Evolutionary conservation across 495 filamentous ascomycete genomes (phyloP).

Genomic region (Penicillium ucsense): DNA sequence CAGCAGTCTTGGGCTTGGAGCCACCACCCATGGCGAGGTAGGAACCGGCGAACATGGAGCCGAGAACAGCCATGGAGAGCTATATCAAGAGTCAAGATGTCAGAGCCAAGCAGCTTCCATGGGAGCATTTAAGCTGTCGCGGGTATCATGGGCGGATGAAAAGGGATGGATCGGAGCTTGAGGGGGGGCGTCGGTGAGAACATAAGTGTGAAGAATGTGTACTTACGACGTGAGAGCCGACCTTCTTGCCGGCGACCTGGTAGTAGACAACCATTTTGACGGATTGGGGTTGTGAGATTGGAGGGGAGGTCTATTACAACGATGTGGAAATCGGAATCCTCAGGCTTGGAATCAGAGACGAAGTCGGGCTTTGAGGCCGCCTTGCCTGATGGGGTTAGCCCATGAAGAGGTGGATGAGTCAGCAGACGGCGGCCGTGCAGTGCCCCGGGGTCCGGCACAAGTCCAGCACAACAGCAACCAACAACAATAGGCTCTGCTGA

Average conservation of each 20-base stretch:
- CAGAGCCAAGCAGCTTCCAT: neutral
- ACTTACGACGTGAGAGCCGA: conserved; percentile 92
- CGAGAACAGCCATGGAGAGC: conserved; percentile 82
- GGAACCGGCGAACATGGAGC: conserved; percentile 48
- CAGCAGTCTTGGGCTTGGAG: conserved; percentile 49
- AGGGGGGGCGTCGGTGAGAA: neutral
- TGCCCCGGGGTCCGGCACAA: no score
- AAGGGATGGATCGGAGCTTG: conserved; percentile 13
- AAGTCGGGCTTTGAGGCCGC: conserved; percentile 20
- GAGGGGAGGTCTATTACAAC: conserved; percentile 28
- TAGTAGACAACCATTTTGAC: conserved; percentile 81
- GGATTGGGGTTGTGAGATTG: conserved; percentile 22
- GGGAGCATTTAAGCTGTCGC: conserved; percentile 8
- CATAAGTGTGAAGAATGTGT: neutral
- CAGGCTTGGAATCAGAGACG: conserved; percentile 13
- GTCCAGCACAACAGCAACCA: no score
- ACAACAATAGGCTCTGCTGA: neutral
- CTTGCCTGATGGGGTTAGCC: conserved; percentile 16
- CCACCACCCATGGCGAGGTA: conserved; percentile 49
- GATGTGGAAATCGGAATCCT: conserved; percentile 20
- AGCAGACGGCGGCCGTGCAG: conserved; percentile 6
- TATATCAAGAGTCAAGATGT: conserved; percentile 25
- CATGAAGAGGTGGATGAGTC: conserved; percentile 5
- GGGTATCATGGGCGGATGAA: conserved; percentile 3
- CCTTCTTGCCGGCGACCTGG: conserved; percentile 75